Evolutionary conservation across 192 early-diverging fungal genomes (phyloP).

Genomic region (Linnemannia exigua): DNA sequence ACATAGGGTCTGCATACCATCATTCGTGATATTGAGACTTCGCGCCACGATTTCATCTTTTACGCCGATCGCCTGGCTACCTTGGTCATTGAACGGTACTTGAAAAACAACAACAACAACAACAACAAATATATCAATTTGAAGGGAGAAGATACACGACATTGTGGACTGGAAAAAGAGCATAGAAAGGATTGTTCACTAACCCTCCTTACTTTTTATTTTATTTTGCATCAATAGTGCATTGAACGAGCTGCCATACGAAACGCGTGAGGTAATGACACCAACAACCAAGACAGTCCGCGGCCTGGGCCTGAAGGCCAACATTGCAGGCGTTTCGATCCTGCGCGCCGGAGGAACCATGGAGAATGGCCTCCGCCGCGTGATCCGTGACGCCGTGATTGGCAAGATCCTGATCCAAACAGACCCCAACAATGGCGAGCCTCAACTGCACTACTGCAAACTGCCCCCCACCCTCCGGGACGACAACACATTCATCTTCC

Average conservation of each 20-base stretch:
- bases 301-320: constrained; percentile 57
- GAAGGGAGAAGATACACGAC: no score
- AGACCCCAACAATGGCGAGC: constrained; percentile 84
- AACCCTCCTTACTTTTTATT: background rate
- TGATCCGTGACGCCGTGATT: constrained; percentile 83
- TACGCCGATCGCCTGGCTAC: constrained; percentile 91
- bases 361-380: constrained; percentile 88
- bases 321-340: constrained; percentile 83
- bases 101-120: no score
- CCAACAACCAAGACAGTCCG: constrained; percentile 70
- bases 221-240: constrained; percentile 59
- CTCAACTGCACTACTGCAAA: constrained; percentile 89
- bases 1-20: constrained; percentile 85
- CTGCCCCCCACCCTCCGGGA: constrained; percentile 68
- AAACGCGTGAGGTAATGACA: constrained; percentile 63
- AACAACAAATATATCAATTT: no score
- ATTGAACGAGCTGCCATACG: constrained; percentile 72
- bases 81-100: constrained; percentile 86
- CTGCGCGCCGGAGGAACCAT: constrained; percentile 92
- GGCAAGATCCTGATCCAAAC: constrained; percentile 95
- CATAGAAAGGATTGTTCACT: no score
- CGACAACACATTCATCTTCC: constrained; percentile 36
- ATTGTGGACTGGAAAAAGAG: no score
- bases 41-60: constrained; percentile 91
- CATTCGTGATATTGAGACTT: constrained; percentile 77